Base-by-base conservation (phyloP, 805 yeast species). In the Clavispora fructus region DNA sequence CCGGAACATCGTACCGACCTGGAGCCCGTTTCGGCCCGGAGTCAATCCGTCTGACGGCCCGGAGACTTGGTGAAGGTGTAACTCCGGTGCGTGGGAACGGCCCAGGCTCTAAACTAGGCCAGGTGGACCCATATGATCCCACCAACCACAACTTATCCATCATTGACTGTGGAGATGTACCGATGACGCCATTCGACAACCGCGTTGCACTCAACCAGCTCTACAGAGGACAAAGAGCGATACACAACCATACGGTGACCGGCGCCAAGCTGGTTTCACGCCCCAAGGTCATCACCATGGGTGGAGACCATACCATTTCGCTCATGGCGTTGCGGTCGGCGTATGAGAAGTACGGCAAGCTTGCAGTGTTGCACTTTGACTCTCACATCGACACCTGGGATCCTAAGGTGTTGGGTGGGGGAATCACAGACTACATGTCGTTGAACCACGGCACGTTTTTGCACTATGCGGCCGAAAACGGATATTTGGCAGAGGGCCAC, bases 381-480 rank as follows among this genome's bases (percentile, higher is more conserved):
- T 73, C 84, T 25, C 89, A 83, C 60, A 72, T 83, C 39, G 89
- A 83, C 62, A 82, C 88, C 2, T 83, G 87, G 85, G 73, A 76
- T 52, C 89, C 89, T 6, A 61, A 68, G 43, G 75, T 73, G 16
- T 66, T 82, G 31, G 87, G 87, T 10, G 88, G 87, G 4, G 83
- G 80, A 7, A 62, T 82, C 23, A 67, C 83, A 11, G 70, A 76
- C 52, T 82, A 83, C 56, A 78, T 81, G 65, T 65, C 71, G 25
- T 60, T 80, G 46, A 83, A 82, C 56, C 88, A 83, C 59, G 89
- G 88, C 6, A 82, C 89, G 0, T 82, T 82, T 51, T 65, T 83
- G 39, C 87, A 82, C 59, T 82, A 79, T 62, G 89, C 89, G 1
- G 78, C 78, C 40, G 88, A 83, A 60, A 73, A 79, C 41, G 88